phyloP scores from a whole-genome alignment of 768 basidiomycete species.

The Tylopilus plumbeoviolaceoides region DNA sequence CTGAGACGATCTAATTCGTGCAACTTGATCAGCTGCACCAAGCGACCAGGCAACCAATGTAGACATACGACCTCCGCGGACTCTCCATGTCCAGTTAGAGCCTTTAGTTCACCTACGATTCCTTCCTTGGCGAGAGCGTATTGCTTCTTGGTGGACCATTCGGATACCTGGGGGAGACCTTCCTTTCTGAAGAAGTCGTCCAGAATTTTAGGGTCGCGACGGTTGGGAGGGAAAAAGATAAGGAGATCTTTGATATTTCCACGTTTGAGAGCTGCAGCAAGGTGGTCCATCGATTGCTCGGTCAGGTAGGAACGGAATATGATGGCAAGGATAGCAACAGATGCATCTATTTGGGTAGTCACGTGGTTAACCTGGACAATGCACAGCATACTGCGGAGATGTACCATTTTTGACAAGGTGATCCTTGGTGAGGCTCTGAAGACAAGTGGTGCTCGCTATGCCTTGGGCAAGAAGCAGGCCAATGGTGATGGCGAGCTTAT shows the following conservation, averaged over 20 bases:
- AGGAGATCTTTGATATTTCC: constrained; percentile 84
- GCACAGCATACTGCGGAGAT: constrained; percentile 5
- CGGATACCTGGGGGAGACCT: constrained; percentile 73
- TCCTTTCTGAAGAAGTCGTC: constrained; percentile 87
- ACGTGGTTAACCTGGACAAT: neutral
- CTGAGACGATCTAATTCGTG: constrained; percentile 59
- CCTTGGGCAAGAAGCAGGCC: constrained; percentile 85
- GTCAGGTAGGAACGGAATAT: constrained; percentile 80
- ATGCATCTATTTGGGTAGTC: constrained; percentile 52
- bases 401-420: constrained; percentile 93
- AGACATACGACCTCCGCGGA: constrained; percentile 58
- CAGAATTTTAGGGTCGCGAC: constrained; percentile 66
- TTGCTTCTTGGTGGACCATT: constrained; percentile 94
- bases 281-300: constrained; percentile 87
- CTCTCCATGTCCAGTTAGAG: constrained; percentile 68
- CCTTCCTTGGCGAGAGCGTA: constrained; percentile 77
- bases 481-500: constrained; percentile 78
- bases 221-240: constrained; percentile 83
- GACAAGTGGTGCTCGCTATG: constrained; percentile 69
- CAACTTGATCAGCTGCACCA: constrained; percentile 8
- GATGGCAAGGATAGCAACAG: constrained; percentile 68
- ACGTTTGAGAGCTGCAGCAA: constrained; percentile 74
- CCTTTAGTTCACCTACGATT: constrained; percentile 64
- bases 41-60: neutral
- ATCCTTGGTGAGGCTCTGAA: constrained; percentile 84